These are phyloP conservation scores for Zymoseptoria passerinii DNA, from an alignment of 2,329 filamentous ascomycete species.

Conservation along the genomic window DNA sequence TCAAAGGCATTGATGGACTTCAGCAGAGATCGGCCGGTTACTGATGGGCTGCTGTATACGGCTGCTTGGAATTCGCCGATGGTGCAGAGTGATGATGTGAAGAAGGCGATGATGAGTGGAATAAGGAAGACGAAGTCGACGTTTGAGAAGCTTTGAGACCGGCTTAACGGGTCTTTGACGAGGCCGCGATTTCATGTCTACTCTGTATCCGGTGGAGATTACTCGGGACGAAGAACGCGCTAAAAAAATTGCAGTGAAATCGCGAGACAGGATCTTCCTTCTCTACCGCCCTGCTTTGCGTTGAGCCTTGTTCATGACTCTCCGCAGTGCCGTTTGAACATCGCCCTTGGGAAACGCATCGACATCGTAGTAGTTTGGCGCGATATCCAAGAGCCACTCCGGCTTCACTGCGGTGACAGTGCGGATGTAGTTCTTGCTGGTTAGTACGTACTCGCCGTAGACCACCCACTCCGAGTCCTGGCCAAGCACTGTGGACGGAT, in stretches of 20 bases:
- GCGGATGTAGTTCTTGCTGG: constrained; percentile 98
- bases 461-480: constrained; percentile 96
- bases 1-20: constrained; percentile 82
- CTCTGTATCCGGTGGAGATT: background rate
- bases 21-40: constrained; percentile 65
- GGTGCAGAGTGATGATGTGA: constrained; percentile 18
- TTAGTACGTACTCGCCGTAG: constrained; percentile 83
- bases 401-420: constrained; percentile 88
- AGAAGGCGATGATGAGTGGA: constrained; percentile 17
- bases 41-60: constrained; percentile 41
- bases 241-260: background rate
- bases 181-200: background rate
- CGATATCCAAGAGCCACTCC: constrained; percentile 86
- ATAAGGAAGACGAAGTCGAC: constrained; percentile 17
- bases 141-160: constrained; percentile 17
- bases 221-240: background rate
- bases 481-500: constrained; percentile 81
- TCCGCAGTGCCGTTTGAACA: background rate
- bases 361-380: constrained; percentile 98
- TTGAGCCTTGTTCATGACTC: background rate
- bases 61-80: constrained; percentile 19
- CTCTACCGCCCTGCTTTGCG: background rate
- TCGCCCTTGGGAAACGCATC: constrained; percentile 28
- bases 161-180: background rate
- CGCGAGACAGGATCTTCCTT: background rate